Base-by-base conservation (phyloP, 805 yeast genomes). In the Zygosaccharomyces pseudorouxii region DNA sequence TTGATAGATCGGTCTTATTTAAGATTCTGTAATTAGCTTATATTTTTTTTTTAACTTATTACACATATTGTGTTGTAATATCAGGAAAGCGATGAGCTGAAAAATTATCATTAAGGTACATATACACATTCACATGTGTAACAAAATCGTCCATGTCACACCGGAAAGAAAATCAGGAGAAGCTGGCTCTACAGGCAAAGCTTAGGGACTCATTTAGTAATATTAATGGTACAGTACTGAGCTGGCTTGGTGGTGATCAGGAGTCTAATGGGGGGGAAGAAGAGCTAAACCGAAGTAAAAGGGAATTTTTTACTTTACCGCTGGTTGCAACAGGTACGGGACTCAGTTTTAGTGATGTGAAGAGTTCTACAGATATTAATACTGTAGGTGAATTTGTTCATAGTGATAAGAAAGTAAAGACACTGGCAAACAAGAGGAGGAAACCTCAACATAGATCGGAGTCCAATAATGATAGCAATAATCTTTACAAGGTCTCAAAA, bases 351-450 rank as follows among this genome's bases (percentile, higher is more conserved):
- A 29, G 37, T 8, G 45, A 36, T 28, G 19, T 33, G 12, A 42
- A 44, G n/a, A 52, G 38, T 11, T 23, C 39, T 23, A 49, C 45
- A 8, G 71, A 65, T 42, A 65, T 67, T 7, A 59, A 62, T 22
- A 67, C 71, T 6, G 59, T 67, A 9, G 71, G 71, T 16, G 70
- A 67, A 45, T 67, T 67, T 38, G 58, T 67, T 8, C 49, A 58
- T 12, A 61, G 67, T 38, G 65, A 67, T 39, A 65, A 67, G 51
- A 66, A 65, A 33, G 53, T 67, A 3, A 57, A 56, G 14, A 54
- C 69, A 2, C 46, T 67, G 19, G 53, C 68, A 1, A 67, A 65
- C 46, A 65, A 63, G 54, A 65, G 58, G 50, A 57, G 56, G 18
- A 46, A 48, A 51, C 42, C 48, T 38, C 38, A 35, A 37, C 40